Conservation (phyloP, 495 filamentous ascomycete genomes). For the Lasiosphaeria hispida region DNA sequence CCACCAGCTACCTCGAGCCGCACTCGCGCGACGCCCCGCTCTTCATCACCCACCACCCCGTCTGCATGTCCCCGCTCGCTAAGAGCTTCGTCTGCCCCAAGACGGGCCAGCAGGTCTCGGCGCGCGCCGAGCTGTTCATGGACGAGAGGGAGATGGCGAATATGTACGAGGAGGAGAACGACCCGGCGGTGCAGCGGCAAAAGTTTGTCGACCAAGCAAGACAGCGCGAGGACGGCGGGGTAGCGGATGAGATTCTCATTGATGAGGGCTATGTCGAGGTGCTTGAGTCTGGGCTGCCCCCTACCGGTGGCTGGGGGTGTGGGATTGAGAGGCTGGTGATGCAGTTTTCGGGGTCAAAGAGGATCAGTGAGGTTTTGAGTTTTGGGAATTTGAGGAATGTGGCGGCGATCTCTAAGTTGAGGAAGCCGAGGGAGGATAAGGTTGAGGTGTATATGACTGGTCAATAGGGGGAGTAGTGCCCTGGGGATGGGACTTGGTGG, state of each 20-base stretch:
- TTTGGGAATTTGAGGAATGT: slow-evolving; percentile 86
- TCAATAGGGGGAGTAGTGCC: neutral
- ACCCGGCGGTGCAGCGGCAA: slow-evolving; percentile 76
- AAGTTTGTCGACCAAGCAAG: slow-evolving; percentile 67
- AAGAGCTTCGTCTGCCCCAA: slow-evolving; percentile 70
- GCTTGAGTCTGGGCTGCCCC: slow-evolving; percentile 82
- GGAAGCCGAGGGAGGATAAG: neutral
- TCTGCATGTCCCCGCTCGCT: slow-evolving; percentile 85
- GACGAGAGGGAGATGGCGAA: slow-evolving; percentile 79
- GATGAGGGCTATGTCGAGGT: slow-evolving; percentile 85
- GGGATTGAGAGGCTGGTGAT: slow-evolving; percentile 88
- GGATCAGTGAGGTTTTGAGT: slow-evolving; percentile 78
- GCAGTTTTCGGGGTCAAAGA: slow-evolving; percentile 71
- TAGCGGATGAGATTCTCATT: slow-evolving; percentile 39
- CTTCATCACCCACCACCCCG: slow-evolving; percentile 88
- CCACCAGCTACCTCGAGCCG: slow-evolving; percentile 67
- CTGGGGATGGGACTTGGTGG: too few species aligned
- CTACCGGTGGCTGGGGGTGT: slow-evolving; percentile 95
- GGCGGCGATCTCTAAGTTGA: slow-evolving; percentile 28
- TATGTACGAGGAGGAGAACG: slow-evolving; percentile 97
- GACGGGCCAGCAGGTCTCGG: slow-evolving; percentile 65
- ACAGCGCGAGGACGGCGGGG: neutral
- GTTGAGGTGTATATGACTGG: neutral
- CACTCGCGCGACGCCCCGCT: slow-evolving; percentile 66
- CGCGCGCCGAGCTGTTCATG: slow-evolving; percentile 87